Evolutionary conservation across 495 filamentous ascomycete species (phyloP).

Genomic region (Clohesyomyces aquaticus): DNA sequence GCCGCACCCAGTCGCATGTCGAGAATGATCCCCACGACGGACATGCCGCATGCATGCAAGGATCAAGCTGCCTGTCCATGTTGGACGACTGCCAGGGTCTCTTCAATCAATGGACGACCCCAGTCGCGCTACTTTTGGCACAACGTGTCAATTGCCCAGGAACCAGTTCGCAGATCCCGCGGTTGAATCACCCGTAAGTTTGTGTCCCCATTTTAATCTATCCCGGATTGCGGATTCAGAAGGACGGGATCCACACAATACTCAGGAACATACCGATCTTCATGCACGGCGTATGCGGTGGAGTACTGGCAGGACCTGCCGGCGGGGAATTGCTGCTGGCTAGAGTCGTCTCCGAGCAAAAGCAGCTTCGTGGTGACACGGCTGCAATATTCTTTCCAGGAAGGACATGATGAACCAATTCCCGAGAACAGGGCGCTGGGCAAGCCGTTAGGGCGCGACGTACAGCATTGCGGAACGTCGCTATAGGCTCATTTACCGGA

Average conservation of each 20-base stretch:
- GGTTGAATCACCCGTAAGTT: constrained; percentile 27
- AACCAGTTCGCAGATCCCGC: constrained; percentile 41
- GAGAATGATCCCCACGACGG: constrained; percentile 9
- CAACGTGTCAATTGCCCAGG: constrained; percentile 32
- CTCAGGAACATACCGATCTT: no score
- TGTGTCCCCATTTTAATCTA: constrained; percentile 2
- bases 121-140: constrained; percentile 29
- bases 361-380: background rate
- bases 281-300: background rate
- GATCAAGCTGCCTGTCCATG: background rate
- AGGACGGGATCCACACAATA: background rate
- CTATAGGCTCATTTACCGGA: constrained; percentile 37
- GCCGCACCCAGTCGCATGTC: constrained; percentile 31
- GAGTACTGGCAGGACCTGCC: background rate
- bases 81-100: constrained; percentile 12
- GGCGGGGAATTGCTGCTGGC: background rate
- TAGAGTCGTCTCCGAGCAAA: background rate
- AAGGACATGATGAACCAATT: constrained; percentile 21
- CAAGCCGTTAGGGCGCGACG: constrained; percentile 18
- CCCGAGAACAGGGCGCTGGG: constrained; percentile 36
- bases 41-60: background rate
- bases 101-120: constrained; percentile 18
- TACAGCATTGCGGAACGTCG: constrained; percentile 21
- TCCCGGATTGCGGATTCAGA: constrained; percentile 23
- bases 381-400: background rate